phyloP scores from a whole-genome alignment of 164 flowering plant genomes.

The Aristolochia contorta region DNA sequence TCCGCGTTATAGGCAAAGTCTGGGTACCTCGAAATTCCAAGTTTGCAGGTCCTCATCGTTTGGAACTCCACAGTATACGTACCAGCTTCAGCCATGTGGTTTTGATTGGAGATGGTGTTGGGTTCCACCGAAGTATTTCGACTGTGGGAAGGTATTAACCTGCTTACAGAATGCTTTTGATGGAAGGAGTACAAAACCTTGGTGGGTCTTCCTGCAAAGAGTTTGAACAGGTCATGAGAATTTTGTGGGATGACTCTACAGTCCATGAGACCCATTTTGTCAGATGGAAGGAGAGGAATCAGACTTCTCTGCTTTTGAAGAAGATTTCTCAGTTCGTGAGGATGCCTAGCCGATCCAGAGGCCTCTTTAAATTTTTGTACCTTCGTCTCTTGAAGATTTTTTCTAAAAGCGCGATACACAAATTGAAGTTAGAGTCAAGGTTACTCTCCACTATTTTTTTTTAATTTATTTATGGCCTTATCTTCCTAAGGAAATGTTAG shows the following conservation, averaged over 20 bases:
- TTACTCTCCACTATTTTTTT: too few species aligned
- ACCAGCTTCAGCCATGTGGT: slow-evolving; percentile 14
- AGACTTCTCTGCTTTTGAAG: too few species aligned
- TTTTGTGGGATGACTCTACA: slow-evolving; percentile 23
- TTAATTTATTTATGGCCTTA: too few species aligned
- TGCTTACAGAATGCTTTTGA: slow-evolving; percentile 11
- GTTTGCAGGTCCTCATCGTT: slow-evolving; percentile 56
- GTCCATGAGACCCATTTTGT: slow-evolving; percentile 19
- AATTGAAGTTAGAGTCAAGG: too few species aligned
- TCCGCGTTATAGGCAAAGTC: slow-evolving; percentile 65
- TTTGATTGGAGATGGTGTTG: slow-evolving; percentile 10
- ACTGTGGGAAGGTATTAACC: slow-evolving; percentile 9
- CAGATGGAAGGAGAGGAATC: too few species aligned
- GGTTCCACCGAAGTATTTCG: slow-evolving; percentile 20
- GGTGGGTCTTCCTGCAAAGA: slow-evolving; percentile 13
- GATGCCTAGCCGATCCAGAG: too few species aligned
- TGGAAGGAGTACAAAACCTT: slow-evolving; percentile 9
- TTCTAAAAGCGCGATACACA: too few species aligned
- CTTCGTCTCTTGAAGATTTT: too few species aligned
- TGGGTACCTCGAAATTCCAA: slow-evolving; percentile 77
- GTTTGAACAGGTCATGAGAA: slow-evolving; percentile 19
- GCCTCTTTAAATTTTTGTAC: too few species aligned
- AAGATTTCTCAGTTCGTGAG: too few species aligned
- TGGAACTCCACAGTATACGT: slow-evolving; percentile 40
- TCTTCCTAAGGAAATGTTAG: too few species aligned